A percentile compares a stretch with the other conserved stretches of the same genome.
Conservation (phyloP, 108 stramenopile genomes). For the Pseudonitzschia delicatissima region DNA sequence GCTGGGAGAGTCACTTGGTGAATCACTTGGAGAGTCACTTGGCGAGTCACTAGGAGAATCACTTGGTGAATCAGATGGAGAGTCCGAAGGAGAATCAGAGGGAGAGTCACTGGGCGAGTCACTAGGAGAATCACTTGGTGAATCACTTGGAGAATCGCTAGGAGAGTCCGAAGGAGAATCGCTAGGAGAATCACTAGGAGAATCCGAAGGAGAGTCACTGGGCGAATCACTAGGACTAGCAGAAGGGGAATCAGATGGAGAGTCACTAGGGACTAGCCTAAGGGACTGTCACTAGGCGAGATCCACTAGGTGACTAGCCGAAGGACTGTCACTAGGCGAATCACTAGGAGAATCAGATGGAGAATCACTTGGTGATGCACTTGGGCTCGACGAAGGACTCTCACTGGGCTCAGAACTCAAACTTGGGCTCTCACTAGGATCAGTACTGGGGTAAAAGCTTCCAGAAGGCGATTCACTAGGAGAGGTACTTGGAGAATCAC, state of each 20-base stretch:
- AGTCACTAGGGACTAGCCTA: not conserved
- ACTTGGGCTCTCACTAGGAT: not conserved
- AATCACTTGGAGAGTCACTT: too few species aligned
- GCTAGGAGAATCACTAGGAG: too few species aligned
- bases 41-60: too few species aligned
- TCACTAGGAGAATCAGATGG: not conserved
- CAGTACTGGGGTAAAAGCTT: not conserved
- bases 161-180: too few species aligned
- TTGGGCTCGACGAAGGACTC: not conserved
- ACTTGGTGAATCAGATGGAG: too few species aligned
- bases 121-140: too few species aligned
- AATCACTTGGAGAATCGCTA: too few species aligned
- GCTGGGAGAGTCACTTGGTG: too few species aligned
- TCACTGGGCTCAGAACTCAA: not conserved
- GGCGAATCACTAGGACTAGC: constrained; percentile 15
- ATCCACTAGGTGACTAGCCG: not conserved
- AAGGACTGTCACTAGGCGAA: not conserved
- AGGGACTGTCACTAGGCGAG: not conserved
- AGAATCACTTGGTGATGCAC: not conserved
- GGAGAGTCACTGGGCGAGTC: too few species aligned
- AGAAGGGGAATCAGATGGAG: not conserved
- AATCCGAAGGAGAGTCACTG: constrained; percentile 4
- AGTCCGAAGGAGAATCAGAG: too few species aligned
- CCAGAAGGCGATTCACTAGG: not conserved
- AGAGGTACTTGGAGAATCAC: not conserved